Percentiles rank a stretch among this genome's conserved stretches.
These are phyloP conservation scores for Candida palmyrensis DNA, from an alignment of 805 yeast genomes.

Conservation along the genomic window DNA sequence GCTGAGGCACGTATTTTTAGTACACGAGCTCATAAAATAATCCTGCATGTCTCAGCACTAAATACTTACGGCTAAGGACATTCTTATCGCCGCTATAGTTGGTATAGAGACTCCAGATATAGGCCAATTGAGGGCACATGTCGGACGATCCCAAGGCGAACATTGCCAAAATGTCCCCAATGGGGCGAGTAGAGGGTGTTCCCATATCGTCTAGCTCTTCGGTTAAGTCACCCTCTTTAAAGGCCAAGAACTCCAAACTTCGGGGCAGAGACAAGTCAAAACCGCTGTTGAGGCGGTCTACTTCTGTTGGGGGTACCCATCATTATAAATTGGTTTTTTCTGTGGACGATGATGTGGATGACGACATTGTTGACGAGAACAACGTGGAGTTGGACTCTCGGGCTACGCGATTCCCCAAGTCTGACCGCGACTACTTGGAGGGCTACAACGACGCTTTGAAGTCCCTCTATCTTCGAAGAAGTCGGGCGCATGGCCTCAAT, in stretches of 20 bases:
- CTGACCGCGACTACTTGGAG: slow-evolving; percentile 48
- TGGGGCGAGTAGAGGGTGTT: slow-evolving; percentile 2
- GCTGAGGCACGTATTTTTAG: no score
- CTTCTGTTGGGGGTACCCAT: slow-evolving; percentile 9
- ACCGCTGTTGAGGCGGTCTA: slow-evolving; percentile 27
- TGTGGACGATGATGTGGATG: slow-evolving; percentile 79
- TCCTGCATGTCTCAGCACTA: no score
- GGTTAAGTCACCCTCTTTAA: slow-evolving; percentile 1
- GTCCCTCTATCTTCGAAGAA: slow-evolving; percentile 21
- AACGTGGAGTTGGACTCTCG: slow-evolving; percentile 1
- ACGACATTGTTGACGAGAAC: slow-evolving; percentile 48
- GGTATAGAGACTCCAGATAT: no score
- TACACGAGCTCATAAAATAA: no score
- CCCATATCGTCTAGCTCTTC: no score
- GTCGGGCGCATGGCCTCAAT: not conserved
- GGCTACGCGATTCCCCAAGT: slow-evolving; percentile 7
- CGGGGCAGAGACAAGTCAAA: slow-evolving; percentile 18
- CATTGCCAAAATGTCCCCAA: not conserved
- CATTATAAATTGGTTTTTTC: slow-evolving; percentile 48
- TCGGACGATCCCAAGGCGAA: not conserved
- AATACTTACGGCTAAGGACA: no score
- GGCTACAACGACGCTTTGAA: slow-evolving; percentile 71
- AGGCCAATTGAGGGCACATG: no score
- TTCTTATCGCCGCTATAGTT: no score
- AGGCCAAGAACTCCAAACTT: slow-evolving; percentile 5